Evolutionary conservation across 495 filamentous ascomycete species (phyloP).

Genomic region (Pyrenopolyporus hunteri): DNA sequence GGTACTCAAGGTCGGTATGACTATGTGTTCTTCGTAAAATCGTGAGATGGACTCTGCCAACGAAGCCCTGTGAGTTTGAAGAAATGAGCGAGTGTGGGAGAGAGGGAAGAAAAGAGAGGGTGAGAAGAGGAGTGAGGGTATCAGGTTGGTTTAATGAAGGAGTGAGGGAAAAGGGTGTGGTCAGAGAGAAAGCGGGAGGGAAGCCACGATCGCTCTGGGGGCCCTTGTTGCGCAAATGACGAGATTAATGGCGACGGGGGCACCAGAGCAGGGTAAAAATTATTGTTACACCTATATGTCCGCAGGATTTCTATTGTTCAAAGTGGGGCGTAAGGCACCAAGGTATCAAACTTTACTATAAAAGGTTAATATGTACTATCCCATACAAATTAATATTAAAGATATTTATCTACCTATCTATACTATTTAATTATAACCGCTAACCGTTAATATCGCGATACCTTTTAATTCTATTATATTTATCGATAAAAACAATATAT

Average conservation of each 20-base stretch:
- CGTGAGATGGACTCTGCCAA: slow-evolving; percentile 61
- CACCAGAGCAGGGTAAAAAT: slow-evolving; percentile 28
- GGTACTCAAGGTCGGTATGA: slow-evolving; percentile 47
- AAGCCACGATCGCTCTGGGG: slow-evolving; percentile 35
- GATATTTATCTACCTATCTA: too few relatives aligned
- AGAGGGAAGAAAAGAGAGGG: slow-evolving; percentile 7
- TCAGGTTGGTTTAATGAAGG: slow-evolving; percentile 37
- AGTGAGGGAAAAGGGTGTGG: slow-evolving; percentile 31
- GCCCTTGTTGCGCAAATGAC: slow-evolving; percentile 28
- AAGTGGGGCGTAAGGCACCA: too few relatives aligned
- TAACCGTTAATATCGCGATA: too few relatives aligned
- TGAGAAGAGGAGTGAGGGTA: slow-evolving; percentile 23
- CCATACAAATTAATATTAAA: too few relatives aligned
- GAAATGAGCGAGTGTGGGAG: slow-evolving; percentile 25
- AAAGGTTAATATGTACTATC: too few relatives aligned
- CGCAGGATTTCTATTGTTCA: too few relatives aligned
- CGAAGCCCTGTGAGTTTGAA: slow-evolving; percentile 54
- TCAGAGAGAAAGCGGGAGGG: slow-evolving; percentile 22
- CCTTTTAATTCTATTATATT: too few relatives aligned
- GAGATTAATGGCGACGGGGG: slow-evolving; percentile 28
- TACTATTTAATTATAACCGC: too few relatives aligned
- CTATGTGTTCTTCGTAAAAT: slow-evolving; percentile 39
- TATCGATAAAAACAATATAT: too few relatives aligned
- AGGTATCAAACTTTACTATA: too few relatives aligned
- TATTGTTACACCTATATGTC: slow-evolving; percentile 31